Evolutionary conservation across 768 basidiomycete species (phyloP).

Genomic region (Phylloporus scabripes): DNA sequence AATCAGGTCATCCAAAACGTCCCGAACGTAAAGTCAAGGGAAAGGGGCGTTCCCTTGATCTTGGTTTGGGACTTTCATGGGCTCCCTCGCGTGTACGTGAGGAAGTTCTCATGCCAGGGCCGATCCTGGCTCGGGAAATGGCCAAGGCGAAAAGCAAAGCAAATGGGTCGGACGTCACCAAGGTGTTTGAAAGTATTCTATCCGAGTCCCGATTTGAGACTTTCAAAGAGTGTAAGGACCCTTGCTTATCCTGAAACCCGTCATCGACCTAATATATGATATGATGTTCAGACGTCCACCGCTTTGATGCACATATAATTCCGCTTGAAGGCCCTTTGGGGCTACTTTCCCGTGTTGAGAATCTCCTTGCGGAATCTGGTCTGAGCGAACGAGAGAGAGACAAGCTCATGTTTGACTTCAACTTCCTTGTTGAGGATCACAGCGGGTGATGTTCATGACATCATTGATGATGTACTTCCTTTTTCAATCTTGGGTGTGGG

Average conservation of each 20-base stretch:
- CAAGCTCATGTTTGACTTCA: constrained; percentile 52
- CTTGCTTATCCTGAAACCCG: constrained; percentile 2
- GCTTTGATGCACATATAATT: constrained; percentile 69
- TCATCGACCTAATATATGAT: constrained; percentile 10
- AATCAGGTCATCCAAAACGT: constrained; percentile 8
- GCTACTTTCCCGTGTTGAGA: constrained; percentile 58
- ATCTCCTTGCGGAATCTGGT: constrained; percentile 47
- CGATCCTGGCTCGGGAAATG: constrained; percentile 26
- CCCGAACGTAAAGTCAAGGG: constrained; percentile 29
- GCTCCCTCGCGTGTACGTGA: constrained; percentile 64
- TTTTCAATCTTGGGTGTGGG: constrained; percentile 13
- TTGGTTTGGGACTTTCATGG: constrained; percentile 67
- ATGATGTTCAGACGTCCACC: constrained; percentile 65
- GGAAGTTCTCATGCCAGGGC: constrained; percentile 52
- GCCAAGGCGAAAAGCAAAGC: constrained; percentile 16
- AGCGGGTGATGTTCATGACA: constrained; percentile 12
- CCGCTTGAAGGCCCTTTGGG: constrained; percentile 71
- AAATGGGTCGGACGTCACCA: constrained; percentile 32
- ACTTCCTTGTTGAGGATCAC: constrained; percentile 46
- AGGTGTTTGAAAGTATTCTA: constrained; percentile 32
- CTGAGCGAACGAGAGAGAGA: constrained; percentile 45
- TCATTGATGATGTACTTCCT: constrained; percentile 4
- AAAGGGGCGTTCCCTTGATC: constrained; percentile 68
- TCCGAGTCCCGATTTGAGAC: constrained; percentile 35
- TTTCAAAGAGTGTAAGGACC: constrained; percentile 59